Base-by-base conservation (phyloP, 2,329 filamentous ascomycete species). In the Claviceps pusilla region DNA sequence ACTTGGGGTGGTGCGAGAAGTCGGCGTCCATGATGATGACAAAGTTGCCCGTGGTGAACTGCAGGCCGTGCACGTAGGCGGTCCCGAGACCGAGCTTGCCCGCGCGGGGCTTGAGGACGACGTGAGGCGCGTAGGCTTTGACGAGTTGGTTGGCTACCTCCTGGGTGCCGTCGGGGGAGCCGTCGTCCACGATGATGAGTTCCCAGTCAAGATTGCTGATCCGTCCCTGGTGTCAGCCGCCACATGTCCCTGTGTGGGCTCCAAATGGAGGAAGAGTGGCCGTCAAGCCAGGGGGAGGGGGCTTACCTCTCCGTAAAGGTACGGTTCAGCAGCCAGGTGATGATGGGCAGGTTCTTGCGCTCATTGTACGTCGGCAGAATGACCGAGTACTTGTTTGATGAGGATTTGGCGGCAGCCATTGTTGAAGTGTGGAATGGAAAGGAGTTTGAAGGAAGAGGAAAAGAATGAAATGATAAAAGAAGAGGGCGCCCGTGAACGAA, bases 11-110 rank as follows among this genome's bases (percentile, higher is more conserved):
- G 75, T 98, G 93, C 63, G 83, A 89, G 79, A 98, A 98, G 74
- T 98, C 93, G 72, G 94, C 93, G 76, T 98, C 93, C 93, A 98
- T 98, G 79, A 98, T 98, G 76, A 98, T 88, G 68, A 98, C 88
- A 67, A 83, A 97, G 79, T 94, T 96, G 64, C 93, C 93, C 28
- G 83, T 89, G 29, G 79, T 86, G 68, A 87, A 97, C 69, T 95
- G 82, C 57, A 98, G 78, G 52, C 91, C 91, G 71, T 96, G 90
- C 43, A 96, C 88, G 73, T 97, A 97, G 50, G 91, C 91, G 3
- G 91, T 96, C 62, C 91, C 91, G 51, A 97, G 84, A n/a, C 91
- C 91, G 43, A 96, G 86, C 75, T 97, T 98, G 67, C 94, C 94
- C 46, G 88, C 80, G 65, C 94, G 90, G 29, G 89, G 80, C 73